phyloP scores from a whole-genome alignment of 768 basidiomycete species.

The Exsudoporus frostii region DNA sequence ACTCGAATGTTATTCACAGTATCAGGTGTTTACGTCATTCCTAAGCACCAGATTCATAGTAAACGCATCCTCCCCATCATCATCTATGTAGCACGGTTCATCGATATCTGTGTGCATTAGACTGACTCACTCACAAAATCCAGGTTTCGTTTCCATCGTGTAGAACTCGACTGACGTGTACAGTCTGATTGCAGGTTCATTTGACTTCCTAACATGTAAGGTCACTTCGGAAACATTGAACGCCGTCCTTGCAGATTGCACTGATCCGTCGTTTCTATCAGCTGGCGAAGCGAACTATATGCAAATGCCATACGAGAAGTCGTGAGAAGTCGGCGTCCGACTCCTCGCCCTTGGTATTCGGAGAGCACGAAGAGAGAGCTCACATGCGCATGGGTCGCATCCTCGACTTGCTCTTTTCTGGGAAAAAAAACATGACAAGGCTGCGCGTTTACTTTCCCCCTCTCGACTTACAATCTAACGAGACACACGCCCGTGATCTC shows the following conservation, averaged over 20 bases:
- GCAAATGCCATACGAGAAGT: not conserved
- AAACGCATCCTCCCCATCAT: slow-evolving; percentile 1
- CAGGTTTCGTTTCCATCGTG: not conserved
- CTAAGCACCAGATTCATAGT: not conserved
- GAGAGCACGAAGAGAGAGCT: slow-evolving; percentile 4
- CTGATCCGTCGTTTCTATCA: not conserved
- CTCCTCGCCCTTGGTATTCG: slow-evolving; percentile 3
- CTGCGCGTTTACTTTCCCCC: too few species aligned
- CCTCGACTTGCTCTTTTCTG: slow-evolving; percentile 7
- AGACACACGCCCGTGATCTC: too few species aligned
- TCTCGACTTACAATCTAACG: too few species aligned
- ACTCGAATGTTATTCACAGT: not conserved
- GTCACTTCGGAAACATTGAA: slow-evolving; percentile 12
- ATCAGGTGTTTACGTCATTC: not conserved
- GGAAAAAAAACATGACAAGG: too few species aligned
- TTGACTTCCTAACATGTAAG: slow-evolving; percentile 6
- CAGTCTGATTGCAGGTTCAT: slow-evolving; percentile 8
- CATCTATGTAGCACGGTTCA: not conserved
- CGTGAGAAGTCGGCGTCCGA: slow-evolving; percentile 3
- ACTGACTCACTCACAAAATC: not conserved
- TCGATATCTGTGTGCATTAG: not conserved
- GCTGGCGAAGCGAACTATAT: not conserved
- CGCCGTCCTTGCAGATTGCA: not conserved
- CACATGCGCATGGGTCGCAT: slow-evolving; percentile 6
- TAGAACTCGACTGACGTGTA: slow-evolving; percentile 5